Evolutionary conservation across 73 alveolate genomes (phyloP).

Genomic region (Paramecium tetraurelia): DNA sequence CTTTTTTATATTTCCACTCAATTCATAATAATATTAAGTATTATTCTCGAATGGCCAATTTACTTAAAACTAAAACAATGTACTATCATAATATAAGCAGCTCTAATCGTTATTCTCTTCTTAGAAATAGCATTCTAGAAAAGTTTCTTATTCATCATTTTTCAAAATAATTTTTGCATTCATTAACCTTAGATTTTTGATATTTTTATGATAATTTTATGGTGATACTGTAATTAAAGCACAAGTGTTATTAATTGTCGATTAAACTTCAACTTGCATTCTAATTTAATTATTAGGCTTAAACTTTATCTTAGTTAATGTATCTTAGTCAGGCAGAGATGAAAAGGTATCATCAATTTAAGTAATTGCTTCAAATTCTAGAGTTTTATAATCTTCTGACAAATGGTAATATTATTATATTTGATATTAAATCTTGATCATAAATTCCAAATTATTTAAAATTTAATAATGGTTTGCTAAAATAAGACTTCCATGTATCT

Average conservation of each 20-base stretch:
- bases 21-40: neutral
- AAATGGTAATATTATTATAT: neutral
- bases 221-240: neutral
- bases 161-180: neutral
- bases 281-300: neutral
- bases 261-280: neutral
- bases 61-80: neutral
- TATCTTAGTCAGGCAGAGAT: neutral
- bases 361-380: neutral
- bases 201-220: neutral
- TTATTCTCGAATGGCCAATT: neutral
- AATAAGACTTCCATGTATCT: neutral
- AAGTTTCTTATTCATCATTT: neutral
- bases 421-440: neutral
- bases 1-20: neutral
- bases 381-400: neutral
- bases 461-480: neutral
- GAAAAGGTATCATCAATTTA: neutral
- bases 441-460: neutral
- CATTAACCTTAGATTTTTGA: neutral
- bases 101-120: neutral
- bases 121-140: neutral
- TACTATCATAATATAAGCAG: neutral
- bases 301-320: neutral
- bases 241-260: neutral